These are phyloP conservation scores for Boletus sensibilis DNA, from an alignment of 768 basidiomycete species.

Conservation along the genomic window DNA sequence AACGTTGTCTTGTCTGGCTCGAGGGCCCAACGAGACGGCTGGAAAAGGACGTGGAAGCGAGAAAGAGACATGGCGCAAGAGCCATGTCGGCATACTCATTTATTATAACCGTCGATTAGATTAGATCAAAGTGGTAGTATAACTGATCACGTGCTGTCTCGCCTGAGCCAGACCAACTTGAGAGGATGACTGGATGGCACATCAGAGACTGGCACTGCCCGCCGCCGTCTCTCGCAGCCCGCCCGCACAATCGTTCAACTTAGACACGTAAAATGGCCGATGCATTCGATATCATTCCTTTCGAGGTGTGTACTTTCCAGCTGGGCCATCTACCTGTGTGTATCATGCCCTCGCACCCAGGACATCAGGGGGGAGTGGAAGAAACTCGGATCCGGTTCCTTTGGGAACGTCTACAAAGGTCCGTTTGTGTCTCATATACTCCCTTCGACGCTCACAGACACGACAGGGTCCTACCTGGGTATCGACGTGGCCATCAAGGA, in stretches of 20 bases:
- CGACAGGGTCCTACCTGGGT: constrained; percentile 83
- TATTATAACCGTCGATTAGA: constrained; percentile 10
- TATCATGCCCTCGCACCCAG: constrained; percentile 37
- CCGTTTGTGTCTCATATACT: constrained; percentile 7
- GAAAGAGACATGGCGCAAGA: neutral
- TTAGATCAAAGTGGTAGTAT: neutral
- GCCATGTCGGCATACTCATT: constrained; percentile 2
- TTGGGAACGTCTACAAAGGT: constrained; percentile 88
- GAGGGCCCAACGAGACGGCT: constrained; percentile 45
- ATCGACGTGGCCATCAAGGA: constrained; percentile 97
- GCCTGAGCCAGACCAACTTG: constrained; percentile 15
- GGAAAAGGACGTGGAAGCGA: constrained; percentile 30
- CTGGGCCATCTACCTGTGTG: neutral
- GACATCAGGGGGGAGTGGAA: constrained; percentile 88
- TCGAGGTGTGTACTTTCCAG: constrained; percentile 51
- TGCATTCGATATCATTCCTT: constrained; percentile 87
- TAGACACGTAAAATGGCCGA: constrained; percentile 44
- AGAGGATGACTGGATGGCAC: neutral
- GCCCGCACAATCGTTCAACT: neutral
- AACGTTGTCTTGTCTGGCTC: constrained; percentile 52
- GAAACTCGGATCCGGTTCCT: constrained; percentile 89
- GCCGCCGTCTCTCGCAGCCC: constrained; percentile 2
- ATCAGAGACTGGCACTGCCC: neutral
- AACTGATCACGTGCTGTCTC: constrained; percentile 25
- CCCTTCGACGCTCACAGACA: constrained; percentile 1